These are phyloP conservation scores for Stevia rebaudiana DNA, from an alignment of 140 eudicot species.

Conservation along the genomic window DNA sequence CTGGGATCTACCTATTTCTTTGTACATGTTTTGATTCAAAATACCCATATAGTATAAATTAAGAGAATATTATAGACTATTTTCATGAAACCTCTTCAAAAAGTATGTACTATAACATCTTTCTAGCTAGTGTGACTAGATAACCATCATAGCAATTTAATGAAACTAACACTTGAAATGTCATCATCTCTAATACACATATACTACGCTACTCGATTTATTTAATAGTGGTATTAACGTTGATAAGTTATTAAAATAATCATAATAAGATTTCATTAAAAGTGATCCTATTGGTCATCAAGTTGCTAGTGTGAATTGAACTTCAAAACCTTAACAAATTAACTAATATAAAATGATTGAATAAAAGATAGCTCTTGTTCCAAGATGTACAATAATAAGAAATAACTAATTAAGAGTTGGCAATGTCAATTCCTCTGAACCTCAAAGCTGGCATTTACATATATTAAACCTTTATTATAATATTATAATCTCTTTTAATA, in stretches of 20 bases:
- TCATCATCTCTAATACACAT: not conserved
- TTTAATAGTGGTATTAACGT: too few relatives aligned
- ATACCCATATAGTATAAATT: too few relatives aligned
- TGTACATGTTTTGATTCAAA: too few relatives aligned
- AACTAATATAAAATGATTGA: too few relatives aligned
- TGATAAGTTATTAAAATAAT: not conserved
- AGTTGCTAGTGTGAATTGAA: slow-evolving; percentile 10
- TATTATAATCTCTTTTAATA: slow-evolving; percentile 20
- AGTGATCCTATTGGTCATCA: not conserved
- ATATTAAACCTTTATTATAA: slow-evolving; percentile 16
- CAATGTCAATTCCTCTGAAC: slow-evolving; percentile 35
- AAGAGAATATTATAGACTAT: too few relatives aligned
- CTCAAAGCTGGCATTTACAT: slow-evolving; percentile 37
- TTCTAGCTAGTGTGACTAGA: too few relatives aligned
- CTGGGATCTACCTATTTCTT: too few relatives aligned
- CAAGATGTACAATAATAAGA: slow-evolving; percentile 16
- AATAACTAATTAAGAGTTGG: slow-evolving; percentile 36
- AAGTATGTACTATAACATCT: too few relatives aligned
- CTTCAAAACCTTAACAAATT: not conserved
- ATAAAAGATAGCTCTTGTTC: not conserved
- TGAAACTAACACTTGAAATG: too few relatives aligned
- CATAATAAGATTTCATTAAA: not conserved
- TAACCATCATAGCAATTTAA: too few relatives aligned
- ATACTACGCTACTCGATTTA: too few relatives aligned
- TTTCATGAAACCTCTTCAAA: too few relatives aligned